phyloP scores from a whole-genome alignment of 2,329 filamentous ascomycete genomes.

The Clonostachys chloroleuca region DNA sequence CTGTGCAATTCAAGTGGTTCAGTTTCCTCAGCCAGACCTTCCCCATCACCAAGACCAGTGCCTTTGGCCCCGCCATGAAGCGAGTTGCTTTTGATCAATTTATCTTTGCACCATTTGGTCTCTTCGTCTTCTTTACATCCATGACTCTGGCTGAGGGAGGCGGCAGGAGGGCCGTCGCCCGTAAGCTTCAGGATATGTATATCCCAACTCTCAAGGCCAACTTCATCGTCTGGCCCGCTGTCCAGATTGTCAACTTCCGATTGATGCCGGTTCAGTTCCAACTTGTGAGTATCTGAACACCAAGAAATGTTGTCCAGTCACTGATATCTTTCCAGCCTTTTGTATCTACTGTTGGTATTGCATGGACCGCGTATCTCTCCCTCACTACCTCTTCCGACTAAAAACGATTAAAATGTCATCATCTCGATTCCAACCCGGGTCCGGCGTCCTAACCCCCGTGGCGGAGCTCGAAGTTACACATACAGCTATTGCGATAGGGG shows the following conservation, averaged over 20 bases:
- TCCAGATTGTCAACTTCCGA: conserved; percentile 95
- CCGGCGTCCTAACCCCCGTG: neutral
- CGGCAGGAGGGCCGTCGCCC: conserved; percentile 69
- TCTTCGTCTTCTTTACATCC: conserved; percentile 86
- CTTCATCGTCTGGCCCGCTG: conserved; percentile 89
- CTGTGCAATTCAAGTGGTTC: conserved; percentile 95
- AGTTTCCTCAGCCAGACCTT: conserved; percentile 77
- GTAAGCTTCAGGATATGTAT: conserved; percentile 93
- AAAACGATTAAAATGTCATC: neutral
- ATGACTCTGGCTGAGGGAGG: conserved; percentile 97
- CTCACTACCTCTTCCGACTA: conserved; percentile 85
- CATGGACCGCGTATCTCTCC: conserved; percentile 95
- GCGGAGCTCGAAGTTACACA: neutral
- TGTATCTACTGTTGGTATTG: conserved; percentile 91
- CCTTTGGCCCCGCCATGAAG: conserved; percentile 77
- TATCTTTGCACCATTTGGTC: conserved; percentile 84
- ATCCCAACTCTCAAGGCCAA: conserved; percentile 93
- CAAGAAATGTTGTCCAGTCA: neutral
- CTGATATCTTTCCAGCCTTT: conserved; percentile 62
- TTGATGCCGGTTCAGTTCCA: conserved; percentile 94
- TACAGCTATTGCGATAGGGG: neutral
- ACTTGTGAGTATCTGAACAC: conserved; percentile 61
- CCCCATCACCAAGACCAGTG: conserved; percentile 74
- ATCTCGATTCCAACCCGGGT: neutral
- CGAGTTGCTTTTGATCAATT: conserved; percentile 90